Evolutionary conservation across 2,329 filamentous ascomycete species (phyloP).

Genomic region (Reticulascus tulasneorum): DNA sequence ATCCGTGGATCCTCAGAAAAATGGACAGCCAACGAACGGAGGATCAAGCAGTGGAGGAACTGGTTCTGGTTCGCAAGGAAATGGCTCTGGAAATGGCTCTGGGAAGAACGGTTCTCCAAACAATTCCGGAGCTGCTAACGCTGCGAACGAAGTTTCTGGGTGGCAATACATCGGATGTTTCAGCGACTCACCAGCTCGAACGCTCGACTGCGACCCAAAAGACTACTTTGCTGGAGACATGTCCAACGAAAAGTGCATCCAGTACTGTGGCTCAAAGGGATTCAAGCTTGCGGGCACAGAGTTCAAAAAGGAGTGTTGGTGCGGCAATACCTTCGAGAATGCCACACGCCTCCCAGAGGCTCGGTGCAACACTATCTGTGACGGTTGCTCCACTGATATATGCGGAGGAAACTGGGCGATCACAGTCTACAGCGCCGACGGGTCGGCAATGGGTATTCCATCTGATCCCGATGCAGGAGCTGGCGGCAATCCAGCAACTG

Average conservation of each 20-base stretch:
- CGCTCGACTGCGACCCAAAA: constrained; percentile 17
- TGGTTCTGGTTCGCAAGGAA: neutral
- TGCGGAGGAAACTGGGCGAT: constrained; percentile 14
- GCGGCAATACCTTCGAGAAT: constrained; percentile 25
- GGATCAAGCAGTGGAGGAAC: neutral
- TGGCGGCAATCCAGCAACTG: constrained; percentile 1
- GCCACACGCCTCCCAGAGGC: constrained; percentile 9
- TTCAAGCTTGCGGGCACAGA: constrained; percentile 46
- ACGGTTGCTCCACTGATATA: constrained; percentile 8
- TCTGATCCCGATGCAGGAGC: constrained; percentile 5
- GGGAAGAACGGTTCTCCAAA: constrained; percentile 1
- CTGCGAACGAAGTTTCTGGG: constrained; percentile 5
- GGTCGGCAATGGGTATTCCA: constrained; percentile 5
- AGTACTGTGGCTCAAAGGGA: constrained; percentile 37
- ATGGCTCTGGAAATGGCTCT: neutral
- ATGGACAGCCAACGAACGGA: neutral
- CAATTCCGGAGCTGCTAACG: neutral
- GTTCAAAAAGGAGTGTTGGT: constrained; percentile 49
- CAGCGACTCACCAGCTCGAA: constrained; percentile 18
- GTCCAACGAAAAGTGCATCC: constrained; percentile 45
- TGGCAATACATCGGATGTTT: constrained; percentile 29
- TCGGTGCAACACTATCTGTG: constrained; percentile 9
- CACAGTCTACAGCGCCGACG: constrained; percentile 13
- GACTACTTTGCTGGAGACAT: constrained; percentile 30
- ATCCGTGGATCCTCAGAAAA: neutral